Percentiles rank a stretch among this genome's conserved stretches.
Conservation (phyloP, 2,329 filamentous ascomycete genomes). For the Fusarium brachygibbosum region DNA sequence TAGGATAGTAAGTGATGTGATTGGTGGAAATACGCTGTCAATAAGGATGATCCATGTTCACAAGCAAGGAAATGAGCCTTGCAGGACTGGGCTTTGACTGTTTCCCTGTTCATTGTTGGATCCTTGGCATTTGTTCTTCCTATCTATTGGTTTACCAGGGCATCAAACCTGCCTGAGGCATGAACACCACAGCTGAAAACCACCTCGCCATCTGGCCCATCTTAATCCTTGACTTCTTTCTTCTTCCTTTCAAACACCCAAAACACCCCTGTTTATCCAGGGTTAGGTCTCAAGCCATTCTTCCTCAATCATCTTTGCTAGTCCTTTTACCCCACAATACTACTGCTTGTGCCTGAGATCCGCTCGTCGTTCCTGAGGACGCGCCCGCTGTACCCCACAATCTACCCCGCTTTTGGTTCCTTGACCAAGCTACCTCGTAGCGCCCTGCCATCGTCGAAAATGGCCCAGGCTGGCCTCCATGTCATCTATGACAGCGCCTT, state of each 20-base stretch:
- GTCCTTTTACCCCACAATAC: neutral
- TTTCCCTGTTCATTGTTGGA: too few species aligned
- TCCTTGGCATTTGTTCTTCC: neutral
- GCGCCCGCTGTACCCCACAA: neutral
- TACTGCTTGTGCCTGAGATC: neutral
- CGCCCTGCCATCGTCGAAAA: neutral
- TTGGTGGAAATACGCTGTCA: too few species aligned
- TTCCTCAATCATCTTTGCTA: too few species aligned
- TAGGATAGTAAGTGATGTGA: too few species aligned
- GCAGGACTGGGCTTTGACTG: too few species aligned
- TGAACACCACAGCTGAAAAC: neutral
- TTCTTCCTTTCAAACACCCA: neutral
- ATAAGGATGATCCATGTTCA: too few species aligned
- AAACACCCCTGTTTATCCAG: neutral
- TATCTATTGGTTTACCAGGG: neutral
- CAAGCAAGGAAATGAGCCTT: too few species aligned
- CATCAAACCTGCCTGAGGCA: neutral
- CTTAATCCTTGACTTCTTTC: neutral
- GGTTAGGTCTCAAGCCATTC: too few species aligned
- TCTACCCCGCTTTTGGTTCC: neutral
- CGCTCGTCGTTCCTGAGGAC: neutral
- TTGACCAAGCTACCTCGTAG: neutral
- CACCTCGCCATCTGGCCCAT: neutral
- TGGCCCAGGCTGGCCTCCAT: conserved; percentile 5
- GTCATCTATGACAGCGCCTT: neutral